These are phyloP conservation scores for Gossypium thurberi DNA, from an alignment of 345 rosid species.

Conservation along the genomic window DNA sequence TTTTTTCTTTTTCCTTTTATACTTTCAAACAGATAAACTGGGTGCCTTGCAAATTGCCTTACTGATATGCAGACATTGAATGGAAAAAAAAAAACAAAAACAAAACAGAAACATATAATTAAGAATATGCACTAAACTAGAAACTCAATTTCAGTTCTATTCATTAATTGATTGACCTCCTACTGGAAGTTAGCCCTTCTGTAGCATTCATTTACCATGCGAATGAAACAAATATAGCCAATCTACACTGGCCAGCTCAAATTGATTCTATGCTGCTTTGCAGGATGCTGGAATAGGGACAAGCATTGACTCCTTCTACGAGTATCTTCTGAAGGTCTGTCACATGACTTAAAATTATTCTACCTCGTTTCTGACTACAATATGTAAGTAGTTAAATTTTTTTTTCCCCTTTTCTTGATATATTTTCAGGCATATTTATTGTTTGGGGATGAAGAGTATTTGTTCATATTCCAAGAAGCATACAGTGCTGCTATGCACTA, in stretches of 20 bases:
- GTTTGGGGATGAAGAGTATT: constrained; percentile 91
- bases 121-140: not conserved
- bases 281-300: constrained; percentile 99
- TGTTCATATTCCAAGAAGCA: constrained; percentile 92
- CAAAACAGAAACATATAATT: not conserved
- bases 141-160: not conserved
- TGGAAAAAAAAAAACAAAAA: not conserved
- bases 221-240: not conserved
- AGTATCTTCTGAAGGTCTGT: constrained; percentile 92
- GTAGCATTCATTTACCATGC: not conserved
- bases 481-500: constrained; percentile 83
- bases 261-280: constrained; percentile 26
- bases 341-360: constrained; percentile 1
- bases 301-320: constrained; percentile 96
- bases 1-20: not conserved
- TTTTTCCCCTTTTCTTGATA: not conserved
- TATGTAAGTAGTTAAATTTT: not conserved
- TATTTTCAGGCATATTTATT: constrained; percentile 80
- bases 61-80: not conserved
- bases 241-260: constrained; percentile 2
- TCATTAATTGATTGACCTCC: not conserved
- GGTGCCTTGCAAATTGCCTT: not conserved
- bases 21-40: not conserved
- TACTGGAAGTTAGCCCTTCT: not conserved
- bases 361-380: not conserved